These are phyloP conservation scores for Sporisorium reilianum DNA, from an alignment of 1,284 basidiomycete genomes.

Conservation along the genomic window DNA sequence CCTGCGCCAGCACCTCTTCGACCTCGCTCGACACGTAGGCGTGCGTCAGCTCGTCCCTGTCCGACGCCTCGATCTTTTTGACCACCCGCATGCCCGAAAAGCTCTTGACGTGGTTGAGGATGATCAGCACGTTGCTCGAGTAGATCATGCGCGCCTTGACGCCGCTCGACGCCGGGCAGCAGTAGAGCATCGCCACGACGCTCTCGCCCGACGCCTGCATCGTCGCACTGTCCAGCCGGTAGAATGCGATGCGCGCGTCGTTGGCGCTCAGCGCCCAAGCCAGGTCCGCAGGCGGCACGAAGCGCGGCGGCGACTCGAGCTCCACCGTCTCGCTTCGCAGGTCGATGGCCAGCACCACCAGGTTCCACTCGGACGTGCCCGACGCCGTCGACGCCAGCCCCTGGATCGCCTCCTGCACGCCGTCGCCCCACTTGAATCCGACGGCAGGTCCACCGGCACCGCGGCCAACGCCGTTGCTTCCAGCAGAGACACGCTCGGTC, in stretches of 20 bases:
- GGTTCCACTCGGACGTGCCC: slow-evolving; percentile 56
- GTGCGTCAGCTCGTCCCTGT: slow-evolving; percentile 37
- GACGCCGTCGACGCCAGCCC: slow-evolving; percentile 45
- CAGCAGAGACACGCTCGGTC: slow-evolving; percentile 26
- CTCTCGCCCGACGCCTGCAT: slow-evolving; percentile 35
- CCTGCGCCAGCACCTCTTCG: slow-evolving; percentile 34
- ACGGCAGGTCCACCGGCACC: slow-evolving; percentile 27
- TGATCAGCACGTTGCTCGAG: slow-evolving; percentile 51
- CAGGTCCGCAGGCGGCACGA: slow-evolving; percentile 45
- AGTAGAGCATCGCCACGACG: slow-evolving; percentile 59
- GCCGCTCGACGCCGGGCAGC: slow-evolving; percentile 53
- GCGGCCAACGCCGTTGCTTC: slow-evolving; percentile 4
- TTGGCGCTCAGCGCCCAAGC: slow-evolving; percentile 18
- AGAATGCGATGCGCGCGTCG: slow-evolving; percentile 56
- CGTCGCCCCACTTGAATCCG: slow-evolving; percentile 47
- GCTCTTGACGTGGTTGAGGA: slow-evolving; percentile 47
- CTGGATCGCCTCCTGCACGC: slow-evolving; percentile 47
- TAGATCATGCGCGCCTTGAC: slow-evolving; percentile 61
- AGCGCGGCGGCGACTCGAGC: slow-evolving; percentile 45
- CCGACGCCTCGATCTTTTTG: slow-evolving; percentile 51
- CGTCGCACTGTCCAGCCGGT: slow-evolving; percentile 39
- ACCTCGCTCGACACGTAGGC: slow-evolving; percentile 32
- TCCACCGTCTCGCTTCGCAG: slow-evolving; percentile 46
- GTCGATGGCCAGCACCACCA: slow-evolving; percentile 54
- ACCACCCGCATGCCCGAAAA: slow-evolving; percentile 52